These are phyloP conservation scores for Apiospora arundinis DNA, from an alignment of 2,329 filamentous ascomycete species.

Conservation along the genomic window DNA sequence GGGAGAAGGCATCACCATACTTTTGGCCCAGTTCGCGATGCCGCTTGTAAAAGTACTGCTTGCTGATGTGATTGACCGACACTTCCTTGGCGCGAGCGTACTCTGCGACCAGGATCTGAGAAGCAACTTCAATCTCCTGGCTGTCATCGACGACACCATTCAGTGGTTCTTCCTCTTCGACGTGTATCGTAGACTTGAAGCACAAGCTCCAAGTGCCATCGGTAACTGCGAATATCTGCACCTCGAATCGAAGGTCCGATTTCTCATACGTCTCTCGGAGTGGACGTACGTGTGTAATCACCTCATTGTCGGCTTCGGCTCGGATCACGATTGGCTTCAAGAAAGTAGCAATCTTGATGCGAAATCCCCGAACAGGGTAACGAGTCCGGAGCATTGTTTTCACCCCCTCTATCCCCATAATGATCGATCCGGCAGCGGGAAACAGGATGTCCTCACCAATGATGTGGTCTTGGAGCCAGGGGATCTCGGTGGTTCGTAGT, in stretches of 20 bases:
- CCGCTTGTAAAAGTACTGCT: conserved; percentile 31
- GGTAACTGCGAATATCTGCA: background rate
- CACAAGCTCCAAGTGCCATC: background rate
- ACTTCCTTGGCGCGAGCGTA: conserved; percentile 24
- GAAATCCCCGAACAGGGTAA: conserved; percentile 25
- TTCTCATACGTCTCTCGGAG: background rate
- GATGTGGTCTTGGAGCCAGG: conserved; percentile 46
- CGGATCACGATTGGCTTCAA: conserved; percentile 28
- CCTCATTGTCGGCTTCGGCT: conserved; percentile 39
- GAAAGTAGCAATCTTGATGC: conserved; percentile 42
- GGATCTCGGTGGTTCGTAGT: background rate
- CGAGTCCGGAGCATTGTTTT: conserved; percentile 19
- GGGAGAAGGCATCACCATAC: conserved; percentile 33
- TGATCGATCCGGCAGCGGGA: conserved; percentile 38
- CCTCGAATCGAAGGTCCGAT: background rate
- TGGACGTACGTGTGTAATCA: conserved; percentile 41
- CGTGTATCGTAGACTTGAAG: conserved; percentile 11
- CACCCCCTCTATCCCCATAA: conserved; percentile 42
- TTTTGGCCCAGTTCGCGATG: conserved; percentile 30
- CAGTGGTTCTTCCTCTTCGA: conserved; percentile 28
- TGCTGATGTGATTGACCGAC: conserved; percentile 30
- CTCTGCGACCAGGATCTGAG: background rate
- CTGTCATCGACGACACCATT: conserved; percentile 17
- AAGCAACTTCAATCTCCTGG: background rate
- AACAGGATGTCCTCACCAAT: conserved; percentile 39